Evolutionary conservation across 2,329 filamentous ascomycete genomes (phyloP).

Genomic region (Fusarium concolor): DNA sequence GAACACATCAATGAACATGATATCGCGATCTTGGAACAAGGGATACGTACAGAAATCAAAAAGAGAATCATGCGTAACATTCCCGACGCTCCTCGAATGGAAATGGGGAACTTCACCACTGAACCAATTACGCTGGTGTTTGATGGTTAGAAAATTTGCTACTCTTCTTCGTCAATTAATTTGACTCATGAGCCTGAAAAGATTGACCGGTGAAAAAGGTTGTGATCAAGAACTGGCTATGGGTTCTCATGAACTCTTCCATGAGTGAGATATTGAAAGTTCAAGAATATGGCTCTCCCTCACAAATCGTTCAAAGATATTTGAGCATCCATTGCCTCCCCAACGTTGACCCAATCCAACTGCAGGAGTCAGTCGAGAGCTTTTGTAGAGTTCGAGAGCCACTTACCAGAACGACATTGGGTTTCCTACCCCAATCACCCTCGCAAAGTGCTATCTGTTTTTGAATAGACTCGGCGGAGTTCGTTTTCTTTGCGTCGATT

Average conservation of each 20-base stretch:
- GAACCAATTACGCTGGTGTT: conserved; percentile 27
- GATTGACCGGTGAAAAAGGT: background rate
- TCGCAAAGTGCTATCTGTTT: conserved; percentile 45
- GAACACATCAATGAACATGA: background rate
- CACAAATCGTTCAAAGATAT: conserved; percentile 53
- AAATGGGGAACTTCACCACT: conserved; percentile 37
- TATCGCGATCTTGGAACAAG: background rate
- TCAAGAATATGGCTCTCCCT: background rate
- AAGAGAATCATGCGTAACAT: conserved; percentile 15
- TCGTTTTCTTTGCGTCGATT: conserved; percentile 48
- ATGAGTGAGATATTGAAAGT: background rate
- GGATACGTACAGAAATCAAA: background rate
- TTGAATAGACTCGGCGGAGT: conserved; percentile 49
- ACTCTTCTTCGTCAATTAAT: background rate
- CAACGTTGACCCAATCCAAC: conserved; percentile 58
- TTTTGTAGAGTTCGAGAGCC: background rate
- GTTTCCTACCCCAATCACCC: conserved; percentile 34
- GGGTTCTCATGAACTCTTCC: background rate
- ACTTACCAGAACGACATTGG: conserved; percentile 48
- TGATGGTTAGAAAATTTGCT: background rate
- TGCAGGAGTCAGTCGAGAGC: conserved; percentile 34
- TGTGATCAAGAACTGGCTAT: background rate
- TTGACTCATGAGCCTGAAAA: background rate
- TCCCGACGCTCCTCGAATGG: conserved; percentile 27
- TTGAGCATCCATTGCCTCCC: conserved; percentile 55